A percentile compares a stretch with the other conserved stretches of the same genome.
phyloP scores from a whole-genome alignment of 306 rosid genomes.

The Datisca glomerata region DNA sequence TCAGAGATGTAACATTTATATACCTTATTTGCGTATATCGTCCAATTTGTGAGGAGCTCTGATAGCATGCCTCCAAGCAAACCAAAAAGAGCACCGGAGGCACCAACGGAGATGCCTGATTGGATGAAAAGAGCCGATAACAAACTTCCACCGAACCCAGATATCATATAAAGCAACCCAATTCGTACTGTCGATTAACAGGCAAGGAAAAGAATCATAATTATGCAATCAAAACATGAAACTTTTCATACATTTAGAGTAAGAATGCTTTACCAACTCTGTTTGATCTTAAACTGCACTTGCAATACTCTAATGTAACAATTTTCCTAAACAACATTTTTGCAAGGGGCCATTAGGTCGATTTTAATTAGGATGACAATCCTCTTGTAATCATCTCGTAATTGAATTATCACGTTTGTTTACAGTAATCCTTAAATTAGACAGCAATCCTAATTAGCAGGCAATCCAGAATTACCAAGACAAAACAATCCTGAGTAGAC shows the following conservation, averaged over 20 bases:
- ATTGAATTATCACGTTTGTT: no score
- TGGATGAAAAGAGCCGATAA: conserved; percentile 27
- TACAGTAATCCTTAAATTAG: no score
- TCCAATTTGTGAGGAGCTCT: conserved; percentile 40
- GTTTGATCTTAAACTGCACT: not conserved
- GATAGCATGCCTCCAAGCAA: conserved; percentile 44
- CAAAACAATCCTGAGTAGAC: no score
- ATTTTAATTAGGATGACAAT: no score
- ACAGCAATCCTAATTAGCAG: no score
- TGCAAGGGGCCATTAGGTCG: not conserved
- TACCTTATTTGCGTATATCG: conserved; percentile 32
- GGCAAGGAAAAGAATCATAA: not conserved
- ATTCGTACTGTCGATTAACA: conserved; percentile 21
- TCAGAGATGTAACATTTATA: not conserved
- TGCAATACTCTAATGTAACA: not conserved
- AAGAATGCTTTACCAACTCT: not conserved
- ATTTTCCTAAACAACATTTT: not conserved
- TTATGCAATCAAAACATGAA: not conserved
- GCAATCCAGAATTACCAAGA: no score
- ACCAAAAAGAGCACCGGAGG: conserved; percentile 43
- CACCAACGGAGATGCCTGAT: conserved; percentile 30
- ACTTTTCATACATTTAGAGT: no score
- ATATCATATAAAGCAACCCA: conserved; percentile 24
- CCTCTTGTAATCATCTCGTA: no score
- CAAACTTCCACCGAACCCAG: conserved; percentile 40